These are phyloP conservation scores for Penicillium sp. DNA, from an alignment of 2,329 filamentous ascomycete genomes.

Conservation along the genomic window DNA sequence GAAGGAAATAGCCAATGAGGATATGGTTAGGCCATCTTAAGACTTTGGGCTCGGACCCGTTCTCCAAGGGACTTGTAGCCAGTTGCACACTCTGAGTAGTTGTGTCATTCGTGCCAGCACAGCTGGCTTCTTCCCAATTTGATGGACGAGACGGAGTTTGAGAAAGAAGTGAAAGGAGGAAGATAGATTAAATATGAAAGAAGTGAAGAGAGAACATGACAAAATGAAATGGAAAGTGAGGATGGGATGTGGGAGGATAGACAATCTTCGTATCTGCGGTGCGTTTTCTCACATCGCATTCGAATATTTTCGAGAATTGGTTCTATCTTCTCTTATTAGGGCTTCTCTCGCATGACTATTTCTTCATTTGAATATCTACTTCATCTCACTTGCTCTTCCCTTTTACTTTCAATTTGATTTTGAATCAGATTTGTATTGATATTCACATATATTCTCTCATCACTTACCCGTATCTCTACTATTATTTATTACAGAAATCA, in stretches of 20 bases:
- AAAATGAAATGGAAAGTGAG: not conserved
- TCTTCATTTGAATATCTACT: not conserved
- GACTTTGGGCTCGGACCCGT: too few relatives aligned
- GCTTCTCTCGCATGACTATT: not conserved
- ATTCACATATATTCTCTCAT: not conserved
- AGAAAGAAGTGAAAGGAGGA: not conserved
- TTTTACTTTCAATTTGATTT: not conserved
- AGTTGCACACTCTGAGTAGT: not conserved
- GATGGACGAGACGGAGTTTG: too few relatives aligned
- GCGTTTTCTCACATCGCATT: not conserved
- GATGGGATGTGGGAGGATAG: not conserved
- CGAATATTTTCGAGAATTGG: not conserved
- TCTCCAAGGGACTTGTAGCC: not conserved
- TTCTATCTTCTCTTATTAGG: not conserved
- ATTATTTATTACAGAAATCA: not conserved
- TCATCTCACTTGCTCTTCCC: not conserved
- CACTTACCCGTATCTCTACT: not conserved
- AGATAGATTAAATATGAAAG: not conserved
- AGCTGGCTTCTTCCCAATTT: not conserved
- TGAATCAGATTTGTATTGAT: too few relatives aligned
- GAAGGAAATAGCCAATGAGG: slow-evolving; percentile 30
- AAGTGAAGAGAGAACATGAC: not conserved
- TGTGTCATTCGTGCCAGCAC: not conserved
- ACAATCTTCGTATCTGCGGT: not conserved
- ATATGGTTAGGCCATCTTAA: not conserved